A percentile compares a stretch with the other conserved stretches of the same genome.
Conservation (phyloP, 345 rosid genomes). For the Eucalyptus pauciflora region DNA sequence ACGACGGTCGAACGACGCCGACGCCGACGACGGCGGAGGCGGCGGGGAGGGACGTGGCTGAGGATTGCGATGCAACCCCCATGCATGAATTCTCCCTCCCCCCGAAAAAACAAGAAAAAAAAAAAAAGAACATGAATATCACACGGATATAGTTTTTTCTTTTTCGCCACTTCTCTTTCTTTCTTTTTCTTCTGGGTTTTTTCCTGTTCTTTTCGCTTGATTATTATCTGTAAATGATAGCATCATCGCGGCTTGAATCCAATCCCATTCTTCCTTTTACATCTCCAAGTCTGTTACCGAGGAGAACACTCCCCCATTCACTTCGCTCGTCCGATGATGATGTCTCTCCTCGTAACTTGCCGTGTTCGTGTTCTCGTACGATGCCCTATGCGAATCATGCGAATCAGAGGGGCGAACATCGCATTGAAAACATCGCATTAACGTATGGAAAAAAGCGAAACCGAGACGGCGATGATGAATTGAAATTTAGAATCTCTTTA, state of each 20-base stretch:
- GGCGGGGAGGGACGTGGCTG: neutral
- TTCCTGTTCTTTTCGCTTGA: neutral
- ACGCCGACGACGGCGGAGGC: neutral
- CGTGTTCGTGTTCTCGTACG: neutral
- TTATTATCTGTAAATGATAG: neutral
- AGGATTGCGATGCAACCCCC: neutral
- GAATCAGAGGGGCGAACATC: neutral
- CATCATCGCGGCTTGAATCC: neutral
- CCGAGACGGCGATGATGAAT: neutral
- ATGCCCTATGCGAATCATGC: neutral
- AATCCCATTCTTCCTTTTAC: neutral
- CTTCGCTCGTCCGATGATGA: neutral
- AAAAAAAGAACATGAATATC: neutral
- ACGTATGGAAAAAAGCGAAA: neutral
- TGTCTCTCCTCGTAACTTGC: neutral
- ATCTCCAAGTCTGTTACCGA: neutral
- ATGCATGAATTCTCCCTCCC: neutral
- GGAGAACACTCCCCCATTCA: neutral
- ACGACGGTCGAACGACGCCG: neutral
- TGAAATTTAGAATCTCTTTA: neutral
- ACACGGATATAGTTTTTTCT: neutral
- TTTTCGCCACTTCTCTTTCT: neutral
- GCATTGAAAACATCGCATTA: neutral
- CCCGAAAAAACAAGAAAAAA: neutral
- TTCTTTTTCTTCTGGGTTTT: neutral